phyloP scores from a whole-genome alignment of 306 rosid species.

The Prosopis cineraria region DNA sequence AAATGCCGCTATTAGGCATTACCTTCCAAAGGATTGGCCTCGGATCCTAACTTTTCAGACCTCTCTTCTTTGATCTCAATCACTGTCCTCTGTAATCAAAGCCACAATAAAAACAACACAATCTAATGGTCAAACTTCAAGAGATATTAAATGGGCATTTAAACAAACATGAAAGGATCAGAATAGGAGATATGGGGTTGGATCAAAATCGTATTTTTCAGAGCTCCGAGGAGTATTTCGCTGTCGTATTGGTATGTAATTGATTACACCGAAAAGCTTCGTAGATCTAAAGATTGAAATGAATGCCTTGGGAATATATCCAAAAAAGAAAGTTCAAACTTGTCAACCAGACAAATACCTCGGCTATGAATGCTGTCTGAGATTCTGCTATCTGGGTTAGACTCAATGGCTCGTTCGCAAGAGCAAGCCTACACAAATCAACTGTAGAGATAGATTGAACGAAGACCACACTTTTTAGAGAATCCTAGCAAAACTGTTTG shows the following conservation, averaged over 20 bases:
- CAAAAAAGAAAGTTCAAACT: constrained; percentile 34
- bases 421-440: not conserved
- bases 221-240: constrained; percentile 37
- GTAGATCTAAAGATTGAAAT: constrained; percentile 39
- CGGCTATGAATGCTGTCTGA: constrained; percentile 30
- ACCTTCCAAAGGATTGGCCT: constrained; percentile 61
- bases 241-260: constrained; percentile 21
- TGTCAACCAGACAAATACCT: constrained; percentile 41
- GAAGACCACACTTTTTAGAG: constrained; percentile 12
- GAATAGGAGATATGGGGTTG: constrained; percentile 35
- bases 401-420: not conserved
- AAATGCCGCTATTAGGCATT: constrained; percentile 21
- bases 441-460: constrained; percentile 33
- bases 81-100: constrained; percentile 44
- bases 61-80: constrained; percentile 47
- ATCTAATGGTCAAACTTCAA: constrained; percentile 31
- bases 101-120: constrained; percentile 28
- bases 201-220: constrained; percentile 43
- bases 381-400: constrained; percentile 35
- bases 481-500: constrained; percentile 12
- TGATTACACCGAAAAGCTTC: constrained; percentile 37
- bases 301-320: constrained; percentile 38
- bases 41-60: constrained; percentile 83
- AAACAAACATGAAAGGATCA: constrained; percentile 17
- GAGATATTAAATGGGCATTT: constrained; percentile 34